Percentiles rank a stretch among this genome's conserved stretches.
phyloP scores from a whole-genome alignment of 768 basidiomycete genomes.

The Mycena vulgaris region DNA sequence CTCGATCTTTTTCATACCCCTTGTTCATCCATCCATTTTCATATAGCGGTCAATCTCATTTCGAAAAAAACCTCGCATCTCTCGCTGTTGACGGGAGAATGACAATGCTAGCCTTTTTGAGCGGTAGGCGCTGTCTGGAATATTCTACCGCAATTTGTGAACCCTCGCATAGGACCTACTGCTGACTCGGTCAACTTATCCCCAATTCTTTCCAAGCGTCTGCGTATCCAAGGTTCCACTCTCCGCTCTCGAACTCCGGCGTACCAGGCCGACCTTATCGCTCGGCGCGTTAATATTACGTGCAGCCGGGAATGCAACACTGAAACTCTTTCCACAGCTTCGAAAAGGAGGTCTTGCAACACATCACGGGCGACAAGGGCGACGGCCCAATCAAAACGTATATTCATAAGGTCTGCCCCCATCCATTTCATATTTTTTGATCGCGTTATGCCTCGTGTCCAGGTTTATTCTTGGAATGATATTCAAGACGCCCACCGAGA shows the following conservation, averaged over 20 bases:
- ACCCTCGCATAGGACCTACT: slow-evolving; percentile 60
- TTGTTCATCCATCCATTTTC: neutral
- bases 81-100: slow-evolving; percentile 83
- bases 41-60: slow-evolving; percentile 72
- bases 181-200: slow-evolving; percentile 69
- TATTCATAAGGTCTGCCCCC: slow-evolving; percentile 77
- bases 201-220: slow-evolving; percentile 86
- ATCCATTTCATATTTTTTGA: slow-evolving; percentile 28
- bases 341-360: slow-evolving; percentile 63
- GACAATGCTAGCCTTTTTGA: slow-evolving; percentile 75
- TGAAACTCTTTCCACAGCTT: slow-evolving; percentile 59
- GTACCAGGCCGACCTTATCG: slow-evolving; percentile 84
- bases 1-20: neutral
- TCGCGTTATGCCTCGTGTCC: slow-evolving; percentile 3
- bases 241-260: slow-evolving; percentile 79
- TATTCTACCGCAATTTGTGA: slow-evolving; percentile 24
- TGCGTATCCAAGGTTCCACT: slow-evolving; percentile 91
- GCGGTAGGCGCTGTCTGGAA: slow-evolving; percentile 65
- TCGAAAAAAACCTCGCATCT: slow-evolving; percentile 78
- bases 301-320: neutral
- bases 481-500: slow-evolving; percentile 87
- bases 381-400: slow-evolving; percentile 77
- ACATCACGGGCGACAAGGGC: slow-evolving; percentile 72
- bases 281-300: slow-evolving; percentile 56
- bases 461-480: slow-evolving; percentile 87